These are phyloP conservation scores for Russula sp. DNA, from an alignment of 768 basidiomycete species.

Conservation along the genomic window DNA sequence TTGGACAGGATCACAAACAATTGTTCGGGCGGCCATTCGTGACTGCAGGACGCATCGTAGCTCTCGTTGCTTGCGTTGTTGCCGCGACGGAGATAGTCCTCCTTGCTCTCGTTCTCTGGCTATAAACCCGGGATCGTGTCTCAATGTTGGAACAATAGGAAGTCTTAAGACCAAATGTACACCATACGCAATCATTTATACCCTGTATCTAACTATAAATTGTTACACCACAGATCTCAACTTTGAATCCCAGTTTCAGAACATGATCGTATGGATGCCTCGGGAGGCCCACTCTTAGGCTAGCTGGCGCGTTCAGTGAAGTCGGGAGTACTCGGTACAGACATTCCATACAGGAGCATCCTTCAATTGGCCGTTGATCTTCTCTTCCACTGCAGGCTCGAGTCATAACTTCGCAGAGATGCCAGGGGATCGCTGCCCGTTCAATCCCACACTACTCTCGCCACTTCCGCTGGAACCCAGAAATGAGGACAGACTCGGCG, in stretches of 20 bases:
- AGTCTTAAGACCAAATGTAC: background rate
- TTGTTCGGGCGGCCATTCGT: constrained; percentile 75
- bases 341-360: no score
- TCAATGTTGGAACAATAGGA: background rate
- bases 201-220: background rate
- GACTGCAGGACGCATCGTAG: constrained; percentile 75
- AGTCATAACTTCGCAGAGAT: no score
- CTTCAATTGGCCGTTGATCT: no score
- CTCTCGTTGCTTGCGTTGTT: constrained; percentile 59
- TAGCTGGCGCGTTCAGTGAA: no score
- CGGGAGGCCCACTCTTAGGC: background rate
- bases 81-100: constrained; percentile 62
- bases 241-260: no score
- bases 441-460: no score
- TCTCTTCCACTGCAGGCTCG: no score
- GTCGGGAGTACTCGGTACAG: background rate
- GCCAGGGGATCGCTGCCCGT: no score
- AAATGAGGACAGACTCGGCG: no score
- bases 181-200: background rate
- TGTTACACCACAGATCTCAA: no score
- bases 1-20: constrained; percentile 58
- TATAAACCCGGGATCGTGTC: background rate
- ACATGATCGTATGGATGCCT: background rate
- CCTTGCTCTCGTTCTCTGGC: constrained; percentile 54
- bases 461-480: no score